A percentile compares a stretch with the other conserved stretches of the same genome.
These are phyloP conservation scores for Magnaporthiopsis rhizophila DNA, from an alignment of 2,329 filamentous ascomycete genomes.

Conservation along the genomic window DNA sequence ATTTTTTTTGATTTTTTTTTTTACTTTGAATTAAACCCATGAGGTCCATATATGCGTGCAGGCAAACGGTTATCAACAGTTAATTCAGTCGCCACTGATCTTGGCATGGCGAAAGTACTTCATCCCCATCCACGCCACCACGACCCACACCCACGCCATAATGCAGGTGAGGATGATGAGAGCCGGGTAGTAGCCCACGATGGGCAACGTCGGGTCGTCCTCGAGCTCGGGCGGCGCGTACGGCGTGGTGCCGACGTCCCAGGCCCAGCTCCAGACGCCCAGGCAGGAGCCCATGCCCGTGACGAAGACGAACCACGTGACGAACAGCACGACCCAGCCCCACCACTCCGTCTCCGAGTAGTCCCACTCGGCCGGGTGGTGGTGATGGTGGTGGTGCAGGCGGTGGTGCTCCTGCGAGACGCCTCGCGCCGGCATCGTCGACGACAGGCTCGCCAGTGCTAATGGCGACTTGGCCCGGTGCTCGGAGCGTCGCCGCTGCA, in stretches of 20 bases:
- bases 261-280: slow-evolving; percentile 96
- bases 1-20: too few relatives aligned
- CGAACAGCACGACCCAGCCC: slow-evolving; percentile 87
- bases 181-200: slow-evolving; percentile 94
- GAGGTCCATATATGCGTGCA: neutral
- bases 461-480: slow-evolving; percentile 52
- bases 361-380: slow-evolving; percentile 56
- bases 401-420: slow-evolving; percentile 22
- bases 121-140: slow-evolving; percentile 97
- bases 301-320: slow-evolving; percentile 94
- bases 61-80: neutral
- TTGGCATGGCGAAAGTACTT: slow-evolving; percentile 98
- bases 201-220: slow-evolving; percentile 88
- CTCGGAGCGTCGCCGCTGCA: slow-evolving; percentile 36
- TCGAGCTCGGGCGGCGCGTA: slow-evolving; percentile 93
- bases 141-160: slow-evolving; percentile 99
- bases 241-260: slow-evolving; percentile 94
- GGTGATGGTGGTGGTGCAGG: neutral
- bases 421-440: slow-evolving; percentile 29
- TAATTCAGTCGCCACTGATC: slow-evolving; percentile 55
- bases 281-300: slow-evolving; percentile 94
- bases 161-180: slow-evolving; percentile 87
- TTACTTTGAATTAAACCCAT: neutral
- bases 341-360: slow-evolving; percentile 96
- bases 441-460: slow-evolving; percentile 39